A percentile compares a stretch with the other conserved stretches of the same genome.
phyloP scores from a whole-genome alignment of 1,284 basidiomycete species.

The Leccinum insigne region DNA sequence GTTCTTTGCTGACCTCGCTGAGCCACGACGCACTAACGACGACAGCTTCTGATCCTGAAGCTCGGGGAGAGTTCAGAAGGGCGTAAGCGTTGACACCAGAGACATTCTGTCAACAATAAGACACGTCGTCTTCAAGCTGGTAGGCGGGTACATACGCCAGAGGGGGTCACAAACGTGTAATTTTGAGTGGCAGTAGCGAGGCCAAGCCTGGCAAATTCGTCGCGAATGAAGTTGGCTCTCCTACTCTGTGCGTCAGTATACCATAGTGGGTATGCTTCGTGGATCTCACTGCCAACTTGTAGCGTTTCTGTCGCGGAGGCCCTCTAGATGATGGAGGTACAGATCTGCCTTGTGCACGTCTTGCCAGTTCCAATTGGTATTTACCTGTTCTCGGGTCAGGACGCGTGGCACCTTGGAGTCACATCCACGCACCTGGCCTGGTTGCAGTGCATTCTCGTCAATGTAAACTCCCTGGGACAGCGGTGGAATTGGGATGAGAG shows the following conservation, averaged over 20 bases:
- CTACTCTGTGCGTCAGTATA: conserved; percentile 41
- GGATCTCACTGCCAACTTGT: conserved; percentile 67
- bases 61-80: conserved; percentile 78
- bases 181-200: conserved; percentile 66
- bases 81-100: conserved; percentile 84
- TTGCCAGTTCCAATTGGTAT: conserved; percentile 85
- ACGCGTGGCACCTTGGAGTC: background rate
- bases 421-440: conserved; percentile 64
- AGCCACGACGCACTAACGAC: conserved; percentile 89
- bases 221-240: conserved; percentile 55
- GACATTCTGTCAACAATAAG: conserved; percentile 36
- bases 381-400: conserved; percentile 57
- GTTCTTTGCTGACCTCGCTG: conserved; percentile 60
- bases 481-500: conserved; percentile 62
- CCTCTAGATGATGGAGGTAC: conserved; percentile 71
- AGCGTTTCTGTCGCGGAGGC: conserved; percentile 60
- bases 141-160: conserved; percentile 40
- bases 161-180: conserved; percentile 57
- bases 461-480: conserved; percentile 78
- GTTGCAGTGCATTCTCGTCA: conserved; percentile 93
- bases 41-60: conserved; percentile 89
- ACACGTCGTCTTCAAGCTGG: conserved; percentile 14
- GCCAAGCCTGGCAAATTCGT: conserved; percentile 70
- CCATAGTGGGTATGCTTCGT: background rate
- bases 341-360: conserved; percentile 84